Evolutionary conservation across 2,329 filamentous ascomycete genomes (phyloP).

Genomic region (Stachybotrys chartarum): DNA sequence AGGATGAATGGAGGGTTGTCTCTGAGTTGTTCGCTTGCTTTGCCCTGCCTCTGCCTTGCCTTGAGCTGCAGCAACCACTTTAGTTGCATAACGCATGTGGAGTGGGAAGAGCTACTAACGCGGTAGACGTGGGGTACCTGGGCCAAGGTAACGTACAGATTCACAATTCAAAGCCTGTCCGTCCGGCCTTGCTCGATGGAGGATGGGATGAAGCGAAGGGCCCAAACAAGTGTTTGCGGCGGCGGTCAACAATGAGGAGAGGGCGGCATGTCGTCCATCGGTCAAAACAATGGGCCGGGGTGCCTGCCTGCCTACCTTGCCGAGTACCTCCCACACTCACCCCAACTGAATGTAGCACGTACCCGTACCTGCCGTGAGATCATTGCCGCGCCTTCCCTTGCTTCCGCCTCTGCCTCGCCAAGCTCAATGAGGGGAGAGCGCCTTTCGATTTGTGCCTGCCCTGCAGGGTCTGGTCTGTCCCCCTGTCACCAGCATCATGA

Average conservation of each 20-base stretch:
- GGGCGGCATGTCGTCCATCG: not conserved
- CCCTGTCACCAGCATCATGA: not conserved
- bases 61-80: constrained; percentile 14
- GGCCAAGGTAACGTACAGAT: not conserved
- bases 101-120: constrained; percentile 8
- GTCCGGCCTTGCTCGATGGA: too few relatives aligned
- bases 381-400: not conserved
- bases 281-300: not conserved
- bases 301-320: not conserved
- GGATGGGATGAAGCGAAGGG: too few relatives aligned
- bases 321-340: too few relatives aligned
- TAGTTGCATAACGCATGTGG: constrained; percentile 18
- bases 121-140: constrained; percentile 22
- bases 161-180: too few relatives aligned
- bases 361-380: not conserved
- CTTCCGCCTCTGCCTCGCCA: too few relatives aligned
- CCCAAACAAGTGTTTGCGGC: not conserved
- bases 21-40: constrained; percentile 19
- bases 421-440: too few relatives aligned
- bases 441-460: too few relatives aligned
- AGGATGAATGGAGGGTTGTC: constrained; percentile 15
- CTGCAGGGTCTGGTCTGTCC: too few relatives aligned
- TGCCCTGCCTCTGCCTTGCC: not conserved
- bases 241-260: not conserved
- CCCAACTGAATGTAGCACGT: too few relatives aligned